A percentile compares a stretch with the other conserved stretches of the same genome.
These are phyloP conservation scores for Hirsutella rhossiliensis DNA, from an alignment of 2,329 filamentous ascomycete species.

Conservation along the genomic window DNA sequence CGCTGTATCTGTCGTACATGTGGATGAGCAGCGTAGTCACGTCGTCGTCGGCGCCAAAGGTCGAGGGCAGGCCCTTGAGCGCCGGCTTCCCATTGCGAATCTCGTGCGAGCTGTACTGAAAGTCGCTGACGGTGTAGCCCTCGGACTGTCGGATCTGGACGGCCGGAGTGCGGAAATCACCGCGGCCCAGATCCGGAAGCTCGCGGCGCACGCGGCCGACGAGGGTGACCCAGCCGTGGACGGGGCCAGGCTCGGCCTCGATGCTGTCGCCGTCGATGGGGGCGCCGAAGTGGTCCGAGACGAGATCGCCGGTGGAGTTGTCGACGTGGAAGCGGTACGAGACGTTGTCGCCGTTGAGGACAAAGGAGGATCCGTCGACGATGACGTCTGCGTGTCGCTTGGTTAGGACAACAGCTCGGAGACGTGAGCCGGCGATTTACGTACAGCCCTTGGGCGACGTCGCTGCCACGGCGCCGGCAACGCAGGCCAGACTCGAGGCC, in stretches of 20 bases:
- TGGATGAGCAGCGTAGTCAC: conserved; percentile 47
- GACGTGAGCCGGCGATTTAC: neutral
- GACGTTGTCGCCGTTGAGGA: conserved; percentile 40
- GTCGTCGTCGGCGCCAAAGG: conserved; percentile 41
- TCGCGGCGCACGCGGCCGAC: conserved; percentile 43
- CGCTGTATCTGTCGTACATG: conserved; percentile 45
- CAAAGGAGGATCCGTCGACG: conserved; percentile 42
- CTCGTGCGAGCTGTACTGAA: conserved; percentile 46
- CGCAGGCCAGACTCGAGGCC: neutral
- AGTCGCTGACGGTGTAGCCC: conserved; percentile 45
- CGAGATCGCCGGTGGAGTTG: conserved; percentile 38
- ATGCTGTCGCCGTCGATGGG: conserved; percentile 34
- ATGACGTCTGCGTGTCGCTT: conserved; percentile 29
- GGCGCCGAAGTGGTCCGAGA: conserved; percentile 50
- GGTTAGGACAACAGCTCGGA: too few relatives aligned
- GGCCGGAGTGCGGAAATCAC: conserved; percentile 50
- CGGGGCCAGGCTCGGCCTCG: conserved; percentile 23
- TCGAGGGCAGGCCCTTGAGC: conserved; percentile 44
- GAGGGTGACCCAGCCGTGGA: conserved; percentile 40
- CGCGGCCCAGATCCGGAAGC: conserved; percentile 51
- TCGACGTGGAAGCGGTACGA: conserved; percentile 56
- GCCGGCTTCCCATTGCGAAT: conserved; percentile 42
- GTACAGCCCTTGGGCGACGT: neutral
- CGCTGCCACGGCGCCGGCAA: neutral
- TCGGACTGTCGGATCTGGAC: conserved; percentile 46